These are phyloP conservation scores for Spathaspora passalidarum DNA, from an alignment of 805 yeast genomes.

Conservation along the genomic window DNA sequence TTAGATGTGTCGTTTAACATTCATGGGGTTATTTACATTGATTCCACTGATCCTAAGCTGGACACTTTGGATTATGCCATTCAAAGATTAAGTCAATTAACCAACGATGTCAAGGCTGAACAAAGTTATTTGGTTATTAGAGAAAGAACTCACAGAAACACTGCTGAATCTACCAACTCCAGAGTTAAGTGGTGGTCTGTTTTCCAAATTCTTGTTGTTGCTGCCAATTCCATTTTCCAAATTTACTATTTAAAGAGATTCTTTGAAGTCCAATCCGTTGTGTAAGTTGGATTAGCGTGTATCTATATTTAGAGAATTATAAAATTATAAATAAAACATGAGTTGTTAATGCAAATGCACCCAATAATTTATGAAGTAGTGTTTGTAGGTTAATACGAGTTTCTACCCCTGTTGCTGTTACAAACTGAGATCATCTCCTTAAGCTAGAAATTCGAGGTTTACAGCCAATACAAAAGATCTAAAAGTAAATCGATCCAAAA, in stretches of 20 bases:
- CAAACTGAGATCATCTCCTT: too few species aligned
- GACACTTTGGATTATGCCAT: conserved; percentile 85
- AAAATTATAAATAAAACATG: not conserved
- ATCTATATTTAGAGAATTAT: too few species aligned
- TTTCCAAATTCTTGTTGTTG: conserved; percentile 84
- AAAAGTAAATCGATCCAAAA: too few species aligned
- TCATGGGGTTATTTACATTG: conserved; percentile 87
- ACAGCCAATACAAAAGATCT: too few species aligned
- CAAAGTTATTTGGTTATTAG: conserved; percentile 90
- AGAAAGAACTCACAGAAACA: conserved; percentile 96
- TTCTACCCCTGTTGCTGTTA: too few species aligned
- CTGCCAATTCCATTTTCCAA: conserved; percentile 85
- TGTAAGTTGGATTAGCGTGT: conserved; percentile 51
- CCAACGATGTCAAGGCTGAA: conserved; percentile 88
- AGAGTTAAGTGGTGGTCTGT: conserved; percentile 98
- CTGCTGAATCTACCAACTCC: conserved; percentile 95
- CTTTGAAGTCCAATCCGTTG: conserved; percentile 90
- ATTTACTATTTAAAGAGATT: conserved; percentile 90
- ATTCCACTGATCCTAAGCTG: conserved; percentile 68
- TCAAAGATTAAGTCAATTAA: conserved; percentile 66
- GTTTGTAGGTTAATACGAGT: too few species aligned
- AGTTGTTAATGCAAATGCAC: too few species aligned
- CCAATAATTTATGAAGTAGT: too few species aligned
- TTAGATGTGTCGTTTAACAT: conserved; percentile 94
- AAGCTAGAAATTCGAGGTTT: too few species aligned